phyloP scores from a whole-genome alignment of 2,329 filamentous ascomycete species.

The Aspergillus sp. region DNA sequence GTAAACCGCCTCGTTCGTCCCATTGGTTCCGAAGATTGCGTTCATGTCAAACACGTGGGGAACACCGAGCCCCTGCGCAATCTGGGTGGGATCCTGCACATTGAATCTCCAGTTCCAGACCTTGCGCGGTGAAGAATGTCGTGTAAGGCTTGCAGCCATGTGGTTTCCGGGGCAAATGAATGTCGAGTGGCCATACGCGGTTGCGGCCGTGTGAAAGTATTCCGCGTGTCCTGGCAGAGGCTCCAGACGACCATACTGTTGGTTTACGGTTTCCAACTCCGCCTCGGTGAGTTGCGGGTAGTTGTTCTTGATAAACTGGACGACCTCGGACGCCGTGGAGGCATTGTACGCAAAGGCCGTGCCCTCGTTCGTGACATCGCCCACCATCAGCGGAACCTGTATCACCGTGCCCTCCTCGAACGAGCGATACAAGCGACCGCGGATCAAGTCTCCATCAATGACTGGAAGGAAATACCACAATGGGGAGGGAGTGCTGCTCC shows the following conservation, averaged over 20 bases:
- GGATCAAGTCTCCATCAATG: slow-evolving; percentile 46
- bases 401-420: slow-evolving; percentile 44
- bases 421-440: slow-evolving; percentile 41
- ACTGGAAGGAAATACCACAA: slow-evolving; percentile 48
- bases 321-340: slow-evolving; percentile 37
- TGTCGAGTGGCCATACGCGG: slow-evolving; percentile 39
- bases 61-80: slow-evolving; percentile 29
- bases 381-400: slow-evolving; percentile 46
- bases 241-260: slow-evolving; percentile 40
- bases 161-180: slow-evolving; percentile 39
- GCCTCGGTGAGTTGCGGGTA: slow-evolving; percentile 44
- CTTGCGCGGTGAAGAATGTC: slow-evolving; percentile 15
- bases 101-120: slow-evolving; percentile 44
- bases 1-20: slow-evolving; percentile 8
- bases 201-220: slow-evolving; percentile 31
- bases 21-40: slow-evolving; percentile 17
- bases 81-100: slow-evolving; percentile 30
- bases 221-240: slow-evolving; percentile 21
- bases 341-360: slow-evolving; percentile 39
- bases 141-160: slow-evolving; percentile 26
- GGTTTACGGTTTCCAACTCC: slow-evolving; percentile 42
- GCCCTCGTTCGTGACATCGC: slow-evolving; percentile 38
- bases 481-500: slow-evolving; percentile 30
- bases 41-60: slow-evolving; percentile 26
- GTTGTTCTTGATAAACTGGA: slow-evolving; percentile 47